Conservation (phyloP, 352 stramenopile genomes). For the Phytophthora pistaciae region DNA sequence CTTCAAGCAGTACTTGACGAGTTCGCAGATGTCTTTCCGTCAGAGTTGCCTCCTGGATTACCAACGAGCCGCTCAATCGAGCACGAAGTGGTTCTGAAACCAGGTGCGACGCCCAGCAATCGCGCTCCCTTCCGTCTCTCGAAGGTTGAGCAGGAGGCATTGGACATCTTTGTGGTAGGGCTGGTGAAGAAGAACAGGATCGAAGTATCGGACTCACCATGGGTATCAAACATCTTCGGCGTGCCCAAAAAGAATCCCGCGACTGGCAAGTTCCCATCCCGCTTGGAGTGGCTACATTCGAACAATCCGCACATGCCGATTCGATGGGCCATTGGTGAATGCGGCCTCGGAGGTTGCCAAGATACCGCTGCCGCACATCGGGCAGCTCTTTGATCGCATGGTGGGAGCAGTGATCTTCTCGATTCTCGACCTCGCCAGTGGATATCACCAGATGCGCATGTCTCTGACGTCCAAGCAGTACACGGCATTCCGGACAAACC, state of each 20-base stretch:
- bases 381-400: too few relatives aligned
- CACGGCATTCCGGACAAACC: background rate
- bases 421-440: too few relatives aligned
- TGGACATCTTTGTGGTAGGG: background rate
- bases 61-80: background rate
- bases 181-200: background rate
- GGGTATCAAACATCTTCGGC: background rate
- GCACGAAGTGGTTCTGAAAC: slow-evolving; percentile 1
- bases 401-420: too few relatives aligned
- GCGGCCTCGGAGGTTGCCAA: too few relatives aligned
- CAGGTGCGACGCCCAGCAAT: slow-evolving; percentile 1
- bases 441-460: too few relatives aligned
- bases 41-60: background rate
- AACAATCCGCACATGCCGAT: background rate
- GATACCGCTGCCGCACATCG: too few relatives aligned
- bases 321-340: background rate
- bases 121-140: background rate
- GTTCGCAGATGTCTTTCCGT: background rate
- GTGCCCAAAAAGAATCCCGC: background rate
- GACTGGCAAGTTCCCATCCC: background rate
- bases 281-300: background rate
- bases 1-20: background rate
- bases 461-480: too few relatives aligned
- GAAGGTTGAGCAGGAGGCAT: background rate
- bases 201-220: background rate